These are phyloP conservation scores for Aspergillus nidulans DNA, from an alignment of 495 filamentous ascomycete species.

Conservation along the genomic window DNA sequence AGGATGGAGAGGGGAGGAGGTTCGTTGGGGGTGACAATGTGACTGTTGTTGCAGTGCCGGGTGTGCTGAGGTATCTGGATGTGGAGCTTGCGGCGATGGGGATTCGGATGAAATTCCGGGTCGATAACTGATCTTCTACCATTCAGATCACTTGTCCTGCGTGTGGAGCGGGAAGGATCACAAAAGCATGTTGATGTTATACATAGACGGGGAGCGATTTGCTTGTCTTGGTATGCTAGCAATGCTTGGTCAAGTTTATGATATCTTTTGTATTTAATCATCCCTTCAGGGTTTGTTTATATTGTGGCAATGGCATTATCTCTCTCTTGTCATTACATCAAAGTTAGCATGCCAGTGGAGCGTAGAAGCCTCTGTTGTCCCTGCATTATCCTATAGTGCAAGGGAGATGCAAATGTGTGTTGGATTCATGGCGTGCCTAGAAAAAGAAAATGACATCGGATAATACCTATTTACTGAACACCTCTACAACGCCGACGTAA, in stretches of 20 bases:
- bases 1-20: conserved; percentile 75
- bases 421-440: conserved; percentile 10
- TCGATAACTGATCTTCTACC: conserved; percentile 48
- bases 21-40: conserved; percentile 88
- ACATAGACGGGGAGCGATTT: conserved; percentile 10
- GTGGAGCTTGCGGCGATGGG: conserved; percentile 95
- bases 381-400: conserved; percentile 24
- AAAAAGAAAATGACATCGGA: conserved; percentile 3
- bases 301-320: conserved; percentile 12
- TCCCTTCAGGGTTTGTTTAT: conserved; percentile 1
- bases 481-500: conserved; percentile 67
- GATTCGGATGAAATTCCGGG: conserved; percentile 81
- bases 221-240: conserved; percentile 7
- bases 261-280: conserved; percentile 8
- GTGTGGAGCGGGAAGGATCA: not conserved
- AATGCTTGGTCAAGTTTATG: conserved; percentile 4
- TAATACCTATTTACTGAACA: conserved; percentile 15
- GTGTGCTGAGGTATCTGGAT: conserved; percentile 87
- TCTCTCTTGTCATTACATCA: conserved; percentile 24
- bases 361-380: not conserved
- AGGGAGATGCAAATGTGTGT: not conserved
- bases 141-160: no score
- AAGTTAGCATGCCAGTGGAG: not conserved
- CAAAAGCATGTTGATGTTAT: conserved; percentile 10
- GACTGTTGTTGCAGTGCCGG: conserved; percentile 85